Conservation (phyloP, 805 yeast genomes). For the Lachancea meyersii region DNA sequence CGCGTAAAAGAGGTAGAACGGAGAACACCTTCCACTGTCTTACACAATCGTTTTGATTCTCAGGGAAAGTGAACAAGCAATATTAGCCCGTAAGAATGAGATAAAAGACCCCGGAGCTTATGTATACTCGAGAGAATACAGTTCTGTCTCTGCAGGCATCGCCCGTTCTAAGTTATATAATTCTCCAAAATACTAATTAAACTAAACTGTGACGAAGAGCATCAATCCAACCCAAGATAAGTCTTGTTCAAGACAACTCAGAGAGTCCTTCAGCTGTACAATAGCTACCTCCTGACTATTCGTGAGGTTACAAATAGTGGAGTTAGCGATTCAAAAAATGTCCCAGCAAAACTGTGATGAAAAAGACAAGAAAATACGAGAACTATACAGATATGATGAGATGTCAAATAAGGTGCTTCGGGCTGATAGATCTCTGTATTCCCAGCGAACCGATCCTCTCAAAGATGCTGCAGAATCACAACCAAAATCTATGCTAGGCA, state of each 20-base stretch:
- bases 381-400: conserved; percentile 54
- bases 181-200: too few relatives aligned
- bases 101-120: too few relatives aligned
- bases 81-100: too few relatives aligned
- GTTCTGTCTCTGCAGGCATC: neutral
- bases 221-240: neutral
- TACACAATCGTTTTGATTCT: too few relatives aligned
- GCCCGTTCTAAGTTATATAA: neutral
- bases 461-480: conserved; percentile 48
- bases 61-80: too few relatives aligned
- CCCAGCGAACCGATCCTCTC: conserved; percentile 35
- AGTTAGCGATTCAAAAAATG: conserved; percentile 9
- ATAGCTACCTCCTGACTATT: too few relatives aligned
- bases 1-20: neutral
- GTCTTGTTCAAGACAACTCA: neutral
- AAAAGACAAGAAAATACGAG: conserved; percentile 22
- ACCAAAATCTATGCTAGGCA: conserved; percentile 70
- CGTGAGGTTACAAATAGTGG: neutral
- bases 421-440: conserved; percentile 48
- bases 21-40: too few relatives aligned
- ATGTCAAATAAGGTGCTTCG: conserved; percentile 72
- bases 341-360: conserved; percentile 12
- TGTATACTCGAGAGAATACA: too few relatives aligned
- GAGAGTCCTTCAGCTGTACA: too few relatives aligned
- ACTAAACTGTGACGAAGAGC: too few relatives aligned